Base-by-base conservation (phyloP, 805 yeast species). In the Saccharomycopsis schoenii region DNA sequence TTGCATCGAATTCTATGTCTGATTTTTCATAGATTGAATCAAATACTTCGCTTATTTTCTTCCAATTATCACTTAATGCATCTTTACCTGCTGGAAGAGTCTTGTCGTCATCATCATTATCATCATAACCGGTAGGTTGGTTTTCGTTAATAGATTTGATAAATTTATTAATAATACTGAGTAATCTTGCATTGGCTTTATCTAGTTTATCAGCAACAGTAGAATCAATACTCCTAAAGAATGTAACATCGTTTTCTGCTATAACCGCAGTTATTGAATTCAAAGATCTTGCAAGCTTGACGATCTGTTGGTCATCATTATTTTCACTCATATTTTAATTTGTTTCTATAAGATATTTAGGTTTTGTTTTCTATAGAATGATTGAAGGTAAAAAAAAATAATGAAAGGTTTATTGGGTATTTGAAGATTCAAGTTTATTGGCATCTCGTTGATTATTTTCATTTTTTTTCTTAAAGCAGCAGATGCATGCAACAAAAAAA, bases 191-290 rank as follows among this genome's bases (percentile, higher is more conserved):
- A 37, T 73, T 69, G 55, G 70, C 72, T 43, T 72, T 74, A 39
- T 74, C 75, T 65, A 70, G 68, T 64, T 67, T 69, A 59, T 64
- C 59, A 47, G 72, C 68, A 52, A 74, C 67, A 25, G 69, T 67
- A 10, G 65, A 67, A 50, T 68, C 62, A 34, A 64, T 68, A 55
- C 68, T 64, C 55, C 78, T 76, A 71, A 84, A 83, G 68, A 92
- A 94, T 37, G 80, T 82, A n/a, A 91, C 79, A 74, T 93, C 98
- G 60, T 88, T 88, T 0, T 89, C 82, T 1, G 88, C 87, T 52
- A 92, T 71, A n/a, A 52, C 41, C 9, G 41, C 17, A 11, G 59
- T 55, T 3, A 56, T 12, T 17, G 47, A 54, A 11, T 36, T 41
- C 17, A 61, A 57, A 5, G 47, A 25, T 12, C 24, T 37, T n/a